Evolutionary conservation across 2,329 filamentous ascomycete species (phyloP), one percentile per base, ranked within the genome.

Genomic region (Colletotrichum coccodes): DNA sequence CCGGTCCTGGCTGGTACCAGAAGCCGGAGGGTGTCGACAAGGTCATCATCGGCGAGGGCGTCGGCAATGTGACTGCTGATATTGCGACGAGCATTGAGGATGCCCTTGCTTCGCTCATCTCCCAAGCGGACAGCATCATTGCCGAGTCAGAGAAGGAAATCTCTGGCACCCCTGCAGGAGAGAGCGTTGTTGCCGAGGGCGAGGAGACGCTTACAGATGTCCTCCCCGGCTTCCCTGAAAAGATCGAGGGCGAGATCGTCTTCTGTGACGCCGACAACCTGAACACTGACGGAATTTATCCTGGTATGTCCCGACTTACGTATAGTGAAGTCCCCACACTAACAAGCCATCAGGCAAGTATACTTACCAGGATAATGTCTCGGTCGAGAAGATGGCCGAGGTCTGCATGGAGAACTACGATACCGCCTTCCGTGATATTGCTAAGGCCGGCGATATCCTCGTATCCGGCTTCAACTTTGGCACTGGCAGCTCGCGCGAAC

Each of bases 371-470:
- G 95, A 98, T 76, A 87, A 93, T 74, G 86, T 98, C 1, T 82
- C 92, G 0, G 84, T 81, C 0, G 91, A 94, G 70, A 89, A 89
- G 64, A 98, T 98, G 95, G 94, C 94, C 0, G 84, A 92, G 72
- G 94, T 95, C 0, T 95, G 92, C 80, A 98, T 98, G 94, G 88
- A 92, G 78, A 98, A 98, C 85, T 98, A 97, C 81, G 95, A 98
- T 77, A 81, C 87, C 0, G 78, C 84, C 0, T 98, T 98, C 77
- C 79, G 85, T 11, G 79, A 81, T 1, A 84, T 91, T 40, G 91
- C 92, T 52, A 87, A 87, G 71, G 77, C 88, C 0, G 90, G 89
- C 56, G 95, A 98, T 75, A 93, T 98, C 62, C 87, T 98, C 1
- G 94, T 98, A 0, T 82, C 91, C 0, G 94, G 94, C 36, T 96